Evolutionary conservation across 768 basidiomycete genomes (phyloP).

Genomic region (Mycena floridula): DNA sequence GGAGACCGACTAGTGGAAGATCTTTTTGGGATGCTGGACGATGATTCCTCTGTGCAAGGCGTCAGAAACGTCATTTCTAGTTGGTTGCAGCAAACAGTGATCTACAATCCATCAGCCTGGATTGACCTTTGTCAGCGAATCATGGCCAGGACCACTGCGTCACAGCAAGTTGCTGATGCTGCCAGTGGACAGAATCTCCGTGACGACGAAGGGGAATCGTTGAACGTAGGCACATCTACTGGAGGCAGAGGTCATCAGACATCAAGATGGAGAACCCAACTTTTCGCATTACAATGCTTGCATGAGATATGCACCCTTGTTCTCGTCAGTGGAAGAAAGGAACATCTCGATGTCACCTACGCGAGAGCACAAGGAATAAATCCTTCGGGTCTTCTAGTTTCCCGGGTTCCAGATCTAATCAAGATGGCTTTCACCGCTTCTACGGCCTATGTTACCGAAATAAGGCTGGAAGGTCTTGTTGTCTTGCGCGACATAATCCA

Average conservation of each 20-base stretch:
- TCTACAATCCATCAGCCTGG: constrained; percentile 94
- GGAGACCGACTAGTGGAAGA: constrained; percentile 94
- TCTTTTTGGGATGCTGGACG: constrained; percentile 91
- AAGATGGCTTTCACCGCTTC: constrained; percentile 98
- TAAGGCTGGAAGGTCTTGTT: constrained; percentile 83
- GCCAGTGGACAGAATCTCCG: constrained; percentile 46
- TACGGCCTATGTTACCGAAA: constrained; percentile 93
- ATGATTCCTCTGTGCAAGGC: constrained; percentile 89
- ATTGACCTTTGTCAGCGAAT: constrained; percentile 96
- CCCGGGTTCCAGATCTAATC: constrained; percentile 88
- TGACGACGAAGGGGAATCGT: constrained; percentile 93
- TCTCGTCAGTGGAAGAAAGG: constrained; percentile 60
- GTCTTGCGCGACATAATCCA: constrained; percentile 91
- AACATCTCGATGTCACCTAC: constrained; percentile 77
- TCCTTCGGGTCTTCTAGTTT: constrained; percentile 62
- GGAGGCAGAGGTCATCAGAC: constrained; percentile 40
- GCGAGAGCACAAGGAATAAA: constrained; percentile 58
- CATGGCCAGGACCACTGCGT: constrained; percentile 89
- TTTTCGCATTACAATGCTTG: constrained; percentile 90
- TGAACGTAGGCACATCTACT: constrained; percentile 56
- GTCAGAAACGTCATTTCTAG: constrained; percentile 89
- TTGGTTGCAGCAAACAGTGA: constrained; percentile 93
- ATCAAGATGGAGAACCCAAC: constrained; percentile 93
- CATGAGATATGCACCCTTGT: constrained; percentile 84
- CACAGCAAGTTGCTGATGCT: constrained; percentile 66